Base-by-base conservation (phyloP, 2,329 filamentous ascomycete species). In the Hypoxylon sp. region DNA sequence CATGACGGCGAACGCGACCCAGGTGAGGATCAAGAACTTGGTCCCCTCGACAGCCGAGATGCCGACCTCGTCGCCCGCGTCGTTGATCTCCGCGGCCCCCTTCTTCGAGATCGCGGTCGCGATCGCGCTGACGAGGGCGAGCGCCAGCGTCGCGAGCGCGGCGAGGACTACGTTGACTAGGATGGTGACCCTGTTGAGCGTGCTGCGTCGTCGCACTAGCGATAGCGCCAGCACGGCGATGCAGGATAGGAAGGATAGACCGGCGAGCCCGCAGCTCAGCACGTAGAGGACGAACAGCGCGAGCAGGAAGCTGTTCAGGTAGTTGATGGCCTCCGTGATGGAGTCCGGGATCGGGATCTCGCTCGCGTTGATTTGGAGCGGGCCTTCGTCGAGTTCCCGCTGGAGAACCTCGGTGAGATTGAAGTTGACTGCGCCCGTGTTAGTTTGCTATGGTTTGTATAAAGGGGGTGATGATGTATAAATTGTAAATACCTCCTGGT, bases 241-340 rank as follows among this genome's bases (percentile, higher is more conserved):
- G 37, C 67, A 71, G 9, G 65, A 61, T 2, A 81, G 62, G 62
- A 80, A 73, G 21, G 72, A 69, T 2, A 79, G 64, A 7, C 74
- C 77, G 2, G 74, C 67, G 58, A 76, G 69, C 12, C 65, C 71
- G 35, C 72, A 66, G 44, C 69, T 73, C 1, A 82, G 55, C 29
- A 77, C 72, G 64, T 77, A 81, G 47, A 83, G 65, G 38, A 79
- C 67, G 63, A 78, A 78, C 36, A 79, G 66, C 17, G 70, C 73
- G n/a, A 77, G 65, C 3, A 82, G 71, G n/a, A 74, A 69, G 11
- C 65, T 63, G 62, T 81, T 80, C 63, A 82, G 68, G n/a, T 71
- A 66, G 66, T 78, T 69, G 57, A 83, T 63, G n/a, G 73, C 73
- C 30, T 75, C 66, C 51, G 76, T 71, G 49, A 83, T 71, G 21